A percentile compares a stretch with the other conserved stretches of the same genome.
phyloP scores from a whole-genome alignment of 805 yeast genomes.

The Cyberlindnera veronae region DNA sequence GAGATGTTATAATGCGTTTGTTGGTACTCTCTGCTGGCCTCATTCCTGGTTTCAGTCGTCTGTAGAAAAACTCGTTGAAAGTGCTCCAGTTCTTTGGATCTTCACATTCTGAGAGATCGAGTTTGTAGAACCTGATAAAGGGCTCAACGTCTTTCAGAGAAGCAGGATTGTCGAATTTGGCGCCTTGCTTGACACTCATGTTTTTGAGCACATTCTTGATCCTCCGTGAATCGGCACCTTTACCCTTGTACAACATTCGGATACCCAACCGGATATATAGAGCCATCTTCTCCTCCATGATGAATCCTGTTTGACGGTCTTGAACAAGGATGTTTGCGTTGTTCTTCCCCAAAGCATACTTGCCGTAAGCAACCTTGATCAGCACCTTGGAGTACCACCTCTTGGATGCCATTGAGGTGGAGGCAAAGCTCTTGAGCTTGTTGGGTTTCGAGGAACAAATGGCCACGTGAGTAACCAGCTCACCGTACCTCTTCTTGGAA shows the following conservation, averaged over 20 bases:
- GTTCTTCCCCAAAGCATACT: constrained; percentile 78
- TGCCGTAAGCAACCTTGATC: constrained; percentile 84
- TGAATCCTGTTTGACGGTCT: constrained; percentile 82
- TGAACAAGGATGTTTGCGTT: constrained; percentile 94
- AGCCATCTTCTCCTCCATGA: constrained; percentile 92
- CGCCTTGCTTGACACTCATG: constrained; percentile 77
- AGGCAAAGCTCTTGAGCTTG: constrained; percentile 68
- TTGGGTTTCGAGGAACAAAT: constrained; percentile 79
- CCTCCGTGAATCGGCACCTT: constrained; percentile 55
- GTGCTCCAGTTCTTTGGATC: constrained; percentile 48
- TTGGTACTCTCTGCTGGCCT: constrained; percentile 57
- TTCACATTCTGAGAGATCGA: constrained; percentile 72
- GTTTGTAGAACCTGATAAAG: constrained; percentile 78
- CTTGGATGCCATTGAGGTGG: constrained; percentile 77
- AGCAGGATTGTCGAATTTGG: constrained; percentile 67
- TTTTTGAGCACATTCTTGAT: constrained; percentile 59
- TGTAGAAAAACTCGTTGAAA: constrained; percentile 86
- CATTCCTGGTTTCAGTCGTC: constrained; percentile 68
- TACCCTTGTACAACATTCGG: constrained; percentile 74
- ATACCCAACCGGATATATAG: constrained; percentile 86
- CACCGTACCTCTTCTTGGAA: constrained; percentile 65
- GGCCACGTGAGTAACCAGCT: constrained; percentile 82
- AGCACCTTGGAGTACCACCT: constrained; percentile 85
- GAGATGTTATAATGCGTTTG: constrained; percentile 27
- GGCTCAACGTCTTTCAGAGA: constrained; percentile 69